phyloP scores from a whole-genome alignment of 306 rosid species.

The Mimosa bimucronata region DNA sequence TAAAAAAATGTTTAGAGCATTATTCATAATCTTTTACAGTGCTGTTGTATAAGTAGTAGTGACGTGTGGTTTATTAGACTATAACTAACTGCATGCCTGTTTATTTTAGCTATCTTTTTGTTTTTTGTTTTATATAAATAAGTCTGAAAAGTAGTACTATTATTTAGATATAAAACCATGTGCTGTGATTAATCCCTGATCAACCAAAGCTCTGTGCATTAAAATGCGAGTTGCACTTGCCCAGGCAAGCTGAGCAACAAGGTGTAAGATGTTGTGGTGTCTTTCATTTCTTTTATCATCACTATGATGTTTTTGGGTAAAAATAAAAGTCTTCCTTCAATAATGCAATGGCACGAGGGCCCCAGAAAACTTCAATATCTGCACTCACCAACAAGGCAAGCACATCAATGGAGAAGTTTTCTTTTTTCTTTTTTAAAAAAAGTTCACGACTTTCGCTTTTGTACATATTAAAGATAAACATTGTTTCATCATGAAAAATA shows the following conservation, averaged over 20 bases:
- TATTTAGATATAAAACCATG: background rate
- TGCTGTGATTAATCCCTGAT: background rate
- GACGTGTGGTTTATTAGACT: too few species aligned
- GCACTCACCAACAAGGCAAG: background rate
- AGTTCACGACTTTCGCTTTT: background rate
- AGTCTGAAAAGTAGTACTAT: too few species aligned
- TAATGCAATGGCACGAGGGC: background rate
- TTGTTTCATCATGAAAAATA: too few species aligned
- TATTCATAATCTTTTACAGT: background rate
- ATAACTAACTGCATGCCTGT: background rate
- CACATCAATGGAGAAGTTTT: background rate
- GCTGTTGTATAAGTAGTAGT: background rate
- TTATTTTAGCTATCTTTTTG: background rate
- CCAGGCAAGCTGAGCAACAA: background rate
- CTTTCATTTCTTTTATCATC: background rate
- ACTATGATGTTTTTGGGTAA: too few species aligned
- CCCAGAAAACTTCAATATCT: background rate
- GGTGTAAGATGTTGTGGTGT: background rate
- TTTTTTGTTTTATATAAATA: too few species aligned
- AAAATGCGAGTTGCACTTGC: background rate
- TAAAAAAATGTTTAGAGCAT: background rate
- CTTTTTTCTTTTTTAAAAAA: too few species aligned
- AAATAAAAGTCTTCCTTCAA: background rate
- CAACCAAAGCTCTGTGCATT: background rate
- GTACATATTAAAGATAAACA: too few species aligned